Base-by-base conservation (phyloP, 2,329 filamentous ascomycete species). In the Fusarium sp. region DNA sequence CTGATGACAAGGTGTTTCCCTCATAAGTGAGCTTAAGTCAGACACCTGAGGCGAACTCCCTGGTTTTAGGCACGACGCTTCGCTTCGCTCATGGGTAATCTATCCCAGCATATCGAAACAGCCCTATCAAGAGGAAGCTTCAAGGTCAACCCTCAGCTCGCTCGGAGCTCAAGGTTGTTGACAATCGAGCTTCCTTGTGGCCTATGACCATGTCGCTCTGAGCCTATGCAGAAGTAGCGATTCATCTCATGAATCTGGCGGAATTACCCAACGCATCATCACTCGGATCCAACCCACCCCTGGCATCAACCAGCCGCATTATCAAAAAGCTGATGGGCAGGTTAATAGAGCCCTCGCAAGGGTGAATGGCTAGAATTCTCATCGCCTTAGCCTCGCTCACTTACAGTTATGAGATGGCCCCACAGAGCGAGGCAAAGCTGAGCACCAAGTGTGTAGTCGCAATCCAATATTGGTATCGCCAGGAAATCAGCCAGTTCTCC, bases 321-420 rank as follows among this genome's bases (percentile, higher is more conserved):
- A 89, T 87, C 56, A n/a, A 86, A 59, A 86, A 87, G 4, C 87
- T 86, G 41, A 89, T 80, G 14, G 22, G 24, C n/a, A 1, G 6
- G 16, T 5, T 24, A 29, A 29, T 18, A 14, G 27, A 16, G 22
- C 24, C 16, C 18, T 9, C 4, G 4, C 16, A 24, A 50, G 16
- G 16, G 6, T 9, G 24, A 2, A n/a, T 6, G 24, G 10, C 24
- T 2, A 7, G 45, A 29, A 6, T 6, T n/a, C 45, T 29, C n/a
- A n/a, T n/a, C n/a, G n/a, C n/a, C n/a, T n/a, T n/a, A n/a, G n/a
- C n/a, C n/a, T n/a, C n/a, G n/a, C n/a, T n/a, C n/a, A n/a, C n/a
- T n/a, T n/a, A n/a, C n/a, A n/a, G n/a, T n/a, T n/a, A n/a, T n/a
- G n/a, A n/a, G n/a, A n/a, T n/a, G n/a, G n/a, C n/a, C n/a, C n/a